Conservation (phyloP, 768 basidiomycete genomes). For the Pleurotus pulmonarius region DNA sequence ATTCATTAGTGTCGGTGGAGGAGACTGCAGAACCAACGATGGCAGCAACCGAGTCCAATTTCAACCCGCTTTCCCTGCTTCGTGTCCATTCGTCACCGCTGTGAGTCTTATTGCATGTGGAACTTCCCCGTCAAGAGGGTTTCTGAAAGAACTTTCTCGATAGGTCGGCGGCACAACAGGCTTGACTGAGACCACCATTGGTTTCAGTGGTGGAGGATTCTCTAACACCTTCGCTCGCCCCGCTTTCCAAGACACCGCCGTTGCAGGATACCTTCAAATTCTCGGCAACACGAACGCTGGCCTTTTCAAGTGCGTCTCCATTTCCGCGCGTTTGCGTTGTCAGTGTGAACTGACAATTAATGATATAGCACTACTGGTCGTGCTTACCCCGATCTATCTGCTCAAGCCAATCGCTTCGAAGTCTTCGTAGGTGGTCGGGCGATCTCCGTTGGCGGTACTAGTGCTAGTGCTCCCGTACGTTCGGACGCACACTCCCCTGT, state of each 20-base stretch:
- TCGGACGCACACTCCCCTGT: neutral
- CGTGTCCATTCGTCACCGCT: conserved; percentile 15
- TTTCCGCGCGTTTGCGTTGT: neutral
- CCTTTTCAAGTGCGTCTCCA: conserved; percentile 13
- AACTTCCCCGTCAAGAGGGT: neutral
- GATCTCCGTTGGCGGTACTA: conserved; percentile 28
- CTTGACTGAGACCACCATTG: conserved; percentile 9
- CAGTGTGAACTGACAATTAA: neutral
- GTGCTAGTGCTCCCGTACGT: conserved; percentile 20
- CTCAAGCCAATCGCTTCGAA: conserved; percentile 13
- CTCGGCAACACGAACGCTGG: conserved; percentile 14
- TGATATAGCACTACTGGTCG: conserved; percentile 13
- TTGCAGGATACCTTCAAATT: conserved; percentile 12
- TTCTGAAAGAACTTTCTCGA: neutral
- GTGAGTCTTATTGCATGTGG: neutral
- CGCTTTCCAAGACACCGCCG: conserved; percentile 19
- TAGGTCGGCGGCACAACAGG: conserved; percentile 11
- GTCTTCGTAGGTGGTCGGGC: conserved; percentile 9
- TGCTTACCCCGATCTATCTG: conserved; percentile 18
- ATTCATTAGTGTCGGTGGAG: conserved; percentile 54
- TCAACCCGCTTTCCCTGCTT: conserved; percentile 41
- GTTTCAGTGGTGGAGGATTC: conserved; percentile 21
- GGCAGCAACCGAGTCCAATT: conserved; percentile 40
- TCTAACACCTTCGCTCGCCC: conserved; percentile 22
- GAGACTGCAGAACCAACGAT: conserved; percentile 45